These are phyloP conservation scores for Leccinum solheimii DNA, from an alignment of 1,284 basidiomycete genomes.

Conservation along the genomic window DNA sequence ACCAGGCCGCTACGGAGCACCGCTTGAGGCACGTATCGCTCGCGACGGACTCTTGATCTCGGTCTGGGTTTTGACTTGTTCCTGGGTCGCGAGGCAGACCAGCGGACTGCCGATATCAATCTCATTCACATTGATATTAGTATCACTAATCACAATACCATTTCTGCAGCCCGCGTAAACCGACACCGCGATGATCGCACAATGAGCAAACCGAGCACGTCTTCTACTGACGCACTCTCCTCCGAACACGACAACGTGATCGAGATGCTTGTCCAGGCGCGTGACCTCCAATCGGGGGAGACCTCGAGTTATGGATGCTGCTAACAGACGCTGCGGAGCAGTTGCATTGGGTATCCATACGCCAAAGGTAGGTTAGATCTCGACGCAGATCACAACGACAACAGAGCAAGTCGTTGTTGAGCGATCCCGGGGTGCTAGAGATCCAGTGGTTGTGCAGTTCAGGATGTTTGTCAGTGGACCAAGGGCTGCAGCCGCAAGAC, in stretches of 20 bases:
- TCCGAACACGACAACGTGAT: conserved; percentile 43
- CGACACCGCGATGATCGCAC: conserved; percentile 7
- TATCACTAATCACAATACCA: not conserved
- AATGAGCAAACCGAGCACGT: conserved; percentile 43
- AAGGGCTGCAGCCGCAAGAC: conserved; percentile 37
- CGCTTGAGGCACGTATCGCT: conserved; percentile 43
- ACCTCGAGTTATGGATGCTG: conserved; percentile 38
- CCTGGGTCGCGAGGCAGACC: not conserved
- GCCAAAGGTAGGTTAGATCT: conserved; percentile 24
- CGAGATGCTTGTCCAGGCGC: conserved; percentile 41
- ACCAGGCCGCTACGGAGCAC: conserved; percentile 16
- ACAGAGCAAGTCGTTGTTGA: conserved; percentile 32
- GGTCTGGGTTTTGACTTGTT: not conserved
- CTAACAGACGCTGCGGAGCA: conserved; percentile 40
- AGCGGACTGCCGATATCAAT: not conserved
- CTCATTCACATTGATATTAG: too few species aligned
- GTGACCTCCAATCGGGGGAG: conserved; percentile 37
- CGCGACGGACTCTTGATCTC: conserved; percentile 45
- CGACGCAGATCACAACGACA: conserved; percentile 9
- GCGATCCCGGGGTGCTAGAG: conserved; percentile 45
- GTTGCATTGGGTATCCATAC: conserved; percentile 26
- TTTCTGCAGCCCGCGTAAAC: not conserved
- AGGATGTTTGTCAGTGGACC: conserved; percentile 47
- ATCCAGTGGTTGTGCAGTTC: conserved; percentile 42
- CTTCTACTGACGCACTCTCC: conserved; percentile 33